Percentiles rank a stretch among this genome's conserved stretches.
Conservation (phyloP, 116 monocot genomes). For the Trichopus zeylanicus region DNA sequence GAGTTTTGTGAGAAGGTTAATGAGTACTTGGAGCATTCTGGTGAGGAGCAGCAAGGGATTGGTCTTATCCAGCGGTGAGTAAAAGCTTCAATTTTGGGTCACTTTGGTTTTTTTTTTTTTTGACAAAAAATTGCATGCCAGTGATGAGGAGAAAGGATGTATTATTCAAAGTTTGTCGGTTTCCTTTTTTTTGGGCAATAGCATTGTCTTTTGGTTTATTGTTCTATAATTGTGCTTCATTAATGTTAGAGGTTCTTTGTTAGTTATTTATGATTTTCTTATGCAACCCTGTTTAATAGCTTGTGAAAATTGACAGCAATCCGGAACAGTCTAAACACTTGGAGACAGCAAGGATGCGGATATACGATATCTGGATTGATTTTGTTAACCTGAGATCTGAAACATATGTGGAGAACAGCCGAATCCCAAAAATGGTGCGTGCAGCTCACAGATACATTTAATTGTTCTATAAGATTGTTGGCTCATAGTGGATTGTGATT, state of each 20-base stretch:
- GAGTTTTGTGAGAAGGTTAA: conserved; percentile 91
- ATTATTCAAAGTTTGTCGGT: too few relatives aligned
- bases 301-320: conserved; percentile 49
- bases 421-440: conserved; percentile 88
- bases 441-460: not conserved
- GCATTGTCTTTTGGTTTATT: too few relatives aligned
- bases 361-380: conserved; percentile 84
- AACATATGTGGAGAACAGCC: conserved; percentile 85
- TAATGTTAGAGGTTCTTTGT: not conserved
- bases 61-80: conserved; percentile 72
- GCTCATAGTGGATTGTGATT: not conserved
- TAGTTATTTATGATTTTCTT: not conserved
- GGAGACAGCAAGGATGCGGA: conserved; percentile 94
- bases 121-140: too few relatives aligned
- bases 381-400: conserved; percentile 98
- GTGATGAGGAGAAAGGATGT: too few relatives aligned
- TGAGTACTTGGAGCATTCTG: conserved; percentile 40
- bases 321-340: conserved; percentile 98
- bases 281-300: not conserved
- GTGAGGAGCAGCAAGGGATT: conserved; percentile 48
- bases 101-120: not conserved
- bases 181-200: too few relatives aligned
- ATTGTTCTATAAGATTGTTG: not conserved
- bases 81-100: too few relatives aligned
- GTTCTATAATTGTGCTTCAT: not conserved